Conservation (phyloP, 2,329 filamentous ascomycete genomes). For the Lecanicillium sp. region DNA sequence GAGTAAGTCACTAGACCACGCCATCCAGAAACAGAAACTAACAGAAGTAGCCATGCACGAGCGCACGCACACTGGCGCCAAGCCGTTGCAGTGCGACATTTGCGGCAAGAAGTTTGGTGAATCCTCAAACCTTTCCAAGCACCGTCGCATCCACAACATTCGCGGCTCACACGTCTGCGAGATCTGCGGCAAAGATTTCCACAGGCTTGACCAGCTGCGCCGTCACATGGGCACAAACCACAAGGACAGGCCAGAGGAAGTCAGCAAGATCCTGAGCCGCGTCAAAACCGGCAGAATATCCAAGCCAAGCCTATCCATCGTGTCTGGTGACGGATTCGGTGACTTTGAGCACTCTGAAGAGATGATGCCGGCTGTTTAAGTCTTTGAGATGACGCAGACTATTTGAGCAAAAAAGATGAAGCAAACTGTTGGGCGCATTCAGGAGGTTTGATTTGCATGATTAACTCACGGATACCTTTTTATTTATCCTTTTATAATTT, state of each 20-base stretch:
- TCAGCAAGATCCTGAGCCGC: slow-evolving; percentile 13
- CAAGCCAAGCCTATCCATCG: neutral
- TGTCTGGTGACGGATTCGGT: neutral
- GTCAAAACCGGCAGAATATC: slow-evolving; percentile 13
- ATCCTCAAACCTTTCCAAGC: slow-evolving; percentile 61
- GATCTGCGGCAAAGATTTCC: slow-evolving; percentile 51
- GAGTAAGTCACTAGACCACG: slow-evolving; percentile 38
- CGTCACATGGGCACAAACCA: slow-evolving; percentile 41
- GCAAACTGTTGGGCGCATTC: no score
- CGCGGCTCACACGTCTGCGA: slow-evolving; percentile 46
- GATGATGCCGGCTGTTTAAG: slow-evolving; percentile 1
- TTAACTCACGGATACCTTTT: no score
- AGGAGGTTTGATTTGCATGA: no score
- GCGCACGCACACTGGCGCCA: slow-evolving; percentile 59
- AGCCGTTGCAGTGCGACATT: slow-evolving; percentile 52
- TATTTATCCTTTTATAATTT: no score
- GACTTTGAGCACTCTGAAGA: slow-evolving; percentile 4
- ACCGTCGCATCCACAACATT: slow-evolving; percentile 54
- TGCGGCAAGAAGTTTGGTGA: slow-evolving; percentile 57
- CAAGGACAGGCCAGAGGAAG: slow-evolving; percentile 23
- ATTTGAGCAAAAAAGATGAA: no score
- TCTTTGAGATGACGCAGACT: no score
- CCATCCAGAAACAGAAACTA: neutral
- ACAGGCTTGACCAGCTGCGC: slow-evolving; percentile 54
- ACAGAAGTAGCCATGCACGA: slow-evolving; percentile 54